Conservation (phyloP, 2,329 filamentous ascomycete species). For the Penicillium griseofulvum region DNA sequence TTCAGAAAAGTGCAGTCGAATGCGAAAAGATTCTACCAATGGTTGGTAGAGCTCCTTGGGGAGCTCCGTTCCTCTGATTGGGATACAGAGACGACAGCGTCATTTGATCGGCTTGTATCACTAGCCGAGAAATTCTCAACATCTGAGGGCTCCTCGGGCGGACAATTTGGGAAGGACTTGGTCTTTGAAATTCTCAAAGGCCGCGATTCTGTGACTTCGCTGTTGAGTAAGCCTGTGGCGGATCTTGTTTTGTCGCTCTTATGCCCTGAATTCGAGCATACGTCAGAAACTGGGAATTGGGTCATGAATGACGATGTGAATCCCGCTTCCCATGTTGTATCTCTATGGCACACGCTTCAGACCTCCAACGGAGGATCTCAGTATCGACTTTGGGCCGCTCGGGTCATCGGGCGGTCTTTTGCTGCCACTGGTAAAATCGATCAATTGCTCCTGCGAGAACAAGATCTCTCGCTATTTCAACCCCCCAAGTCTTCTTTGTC, state of each 20-base stretch:
- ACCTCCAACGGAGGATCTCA: conserved; percentile 61
- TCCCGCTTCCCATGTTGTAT: conserved; percentile 60
- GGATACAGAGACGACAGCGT: conserved; percentile 49
- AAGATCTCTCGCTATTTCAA: conserved; percentile 30
- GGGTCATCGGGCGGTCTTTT: conserved; percentile 80
- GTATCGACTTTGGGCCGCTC: conserved; percentile 81
- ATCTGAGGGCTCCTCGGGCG: conserved; percentile 66
- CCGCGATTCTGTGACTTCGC: conserved; percentile 56
- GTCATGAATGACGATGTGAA: conserved; percentile 66
- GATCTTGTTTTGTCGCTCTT: conserved; percentile 51
- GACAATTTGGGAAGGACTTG: conserved; percentile 73
- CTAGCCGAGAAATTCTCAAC: conserved; percentile 66
- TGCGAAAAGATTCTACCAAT: conserved; percentile 71
- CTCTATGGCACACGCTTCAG: conserved; percentile 74
- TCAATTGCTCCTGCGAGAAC: conserved; percentile 48
- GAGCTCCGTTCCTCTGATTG: conserved; percentile 57
- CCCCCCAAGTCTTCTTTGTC: conserved; percentile 1
- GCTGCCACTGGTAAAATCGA: conserved; percentile 66
- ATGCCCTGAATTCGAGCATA: conserved; percentile 69
- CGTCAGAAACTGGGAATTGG: conserved; percentile 59
- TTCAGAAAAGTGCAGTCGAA: conserved; percentile 74
- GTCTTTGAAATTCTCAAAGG: conserved; percentile 79
- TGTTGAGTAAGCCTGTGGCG: conserved; percentile 69
- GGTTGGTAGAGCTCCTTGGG: conserved; percentile 70
- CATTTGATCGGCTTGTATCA: conserved; percentile 66